These are phyloP conservation scores for Aspergillus asperescens DNA, from an alignment of 495 filamentous ascomycete species.

Conservation along the genomic window DNA sequence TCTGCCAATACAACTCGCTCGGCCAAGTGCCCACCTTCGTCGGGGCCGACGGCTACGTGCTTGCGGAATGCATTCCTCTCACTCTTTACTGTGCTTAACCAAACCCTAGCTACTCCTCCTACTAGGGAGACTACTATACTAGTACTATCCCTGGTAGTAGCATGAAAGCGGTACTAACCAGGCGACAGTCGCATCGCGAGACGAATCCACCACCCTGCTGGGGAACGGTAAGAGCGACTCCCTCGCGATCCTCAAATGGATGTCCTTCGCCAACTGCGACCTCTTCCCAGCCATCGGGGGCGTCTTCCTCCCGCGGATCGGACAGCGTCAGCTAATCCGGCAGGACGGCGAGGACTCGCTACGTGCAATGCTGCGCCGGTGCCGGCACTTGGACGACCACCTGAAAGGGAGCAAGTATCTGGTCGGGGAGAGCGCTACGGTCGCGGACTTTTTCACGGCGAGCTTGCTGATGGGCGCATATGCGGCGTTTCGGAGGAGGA, in stretches of 20 bases:
- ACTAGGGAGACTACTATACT: neutral
- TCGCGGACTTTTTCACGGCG: neutral
- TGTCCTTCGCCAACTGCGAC: neutral
- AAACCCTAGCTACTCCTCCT: neutral
- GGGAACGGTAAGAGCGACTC: neutral
- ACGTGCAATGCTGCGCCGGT: neutral
- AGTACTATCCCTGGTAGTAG: neutral
- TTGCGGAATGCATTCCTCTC: neutral
- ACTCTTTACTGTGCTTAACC: neutral
- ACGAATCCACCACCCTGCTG: neutral
- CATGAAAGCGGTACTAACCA: neutral
- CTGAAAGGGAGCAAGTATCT: neutral
- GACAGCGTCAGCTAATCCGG: neutral
- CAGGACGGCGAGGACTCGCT: neutral
- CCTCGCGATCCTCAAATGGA: neutral
- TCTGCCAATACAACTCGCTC: neutral
- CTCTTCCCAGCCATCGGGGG: neutral
- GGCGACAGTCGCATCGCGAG: neutral
- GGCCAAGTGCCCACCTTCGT: neutral
- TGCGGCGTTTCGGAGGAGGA: neutral
- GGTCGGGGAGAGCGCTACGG: neutral
- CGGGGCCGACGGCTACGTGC: neutral
- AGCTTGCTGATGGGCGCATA: neutral
- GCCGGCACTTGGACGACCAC: neutral
- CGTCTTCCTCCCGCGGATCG: neutral